These are phyloP conservation scores for Caloboletus inedulis DNA, from an alignment of 1,284 basidiomycete genomes.

Conservation along the genomic window DNA sequence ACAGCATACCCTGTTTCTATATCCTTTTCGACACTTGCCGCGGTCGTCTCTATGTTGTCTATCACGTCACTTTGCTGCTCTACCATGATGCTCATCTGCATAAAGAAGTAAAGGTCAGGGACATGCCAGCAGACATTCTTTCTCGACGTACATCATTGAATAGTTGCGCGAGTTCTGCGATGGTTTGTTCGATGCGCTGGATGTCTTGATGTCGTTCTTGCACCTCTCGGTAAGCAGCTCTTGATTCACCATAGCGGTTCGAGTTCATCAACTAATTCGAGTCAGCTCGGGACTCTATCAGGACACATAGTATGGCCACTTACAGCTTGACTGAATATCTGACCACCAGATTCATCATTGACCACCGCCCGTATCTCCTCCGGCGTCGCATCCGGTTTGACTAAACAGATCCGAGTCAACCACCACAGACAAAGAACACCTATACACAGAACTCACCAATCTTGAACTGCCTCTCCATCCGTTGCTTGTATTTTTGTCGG, in stretches of 20 bases:
- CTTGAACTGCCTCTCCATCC: slow-evolving; percentile 94
- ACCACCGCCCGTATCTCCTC: slow-evolving; percentile 89
- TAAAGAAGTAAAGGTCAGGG: slow-evolving; percentile 4
- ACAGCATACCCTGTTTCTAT: slow-evolving; percentile 69
- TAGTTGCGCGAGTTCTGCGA: slow-evolving; percentile 91
- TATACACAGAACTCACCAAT: slow-evolving; percentile 58
- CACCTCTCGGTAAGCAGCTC: slow-evolving; percentile 91
- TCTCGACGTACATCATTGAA: slow-evolving; percentile 78
- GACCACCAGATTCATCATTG: slow-evolving; percentile 78
- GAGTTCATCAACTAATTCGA: slow-evolving; percentile 75
- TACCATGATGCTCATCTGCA: slow-evolving; percentile 83
- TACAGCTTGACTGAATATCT: slow-evolving; percentile 95
- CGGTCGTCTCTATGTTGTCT: slow-evolving; percentile 74
- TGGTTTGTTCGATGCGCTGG: slow-evolving; percentile 89
- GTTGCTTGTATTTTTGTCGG: slow-evolving; percentile 89
- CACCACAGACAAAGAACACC: neutral
- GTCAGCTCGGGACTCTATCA: neutral
- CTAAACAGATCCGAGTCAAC: slow-evolving; percentile 37
- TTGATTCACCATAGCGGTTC: slow-evolving; percentile 87
- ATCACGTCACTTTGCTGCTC: slow-evolving; percentile 92
- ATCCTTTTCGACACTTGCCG: slow-evolving; percentile 72
- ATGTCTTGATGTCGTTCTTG: slow-evolving; percentile 96
- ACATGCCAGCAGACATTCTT: neutral
- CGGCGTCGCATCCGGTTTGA: slow-evolving; percentile 92
- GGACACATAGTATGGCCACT: slow-evolving; percentile 27